Evolutionary conservation across 495 filamentous ascomycete species (phyloP).

Genomic region (Penicillium cataractarum): DNA sequence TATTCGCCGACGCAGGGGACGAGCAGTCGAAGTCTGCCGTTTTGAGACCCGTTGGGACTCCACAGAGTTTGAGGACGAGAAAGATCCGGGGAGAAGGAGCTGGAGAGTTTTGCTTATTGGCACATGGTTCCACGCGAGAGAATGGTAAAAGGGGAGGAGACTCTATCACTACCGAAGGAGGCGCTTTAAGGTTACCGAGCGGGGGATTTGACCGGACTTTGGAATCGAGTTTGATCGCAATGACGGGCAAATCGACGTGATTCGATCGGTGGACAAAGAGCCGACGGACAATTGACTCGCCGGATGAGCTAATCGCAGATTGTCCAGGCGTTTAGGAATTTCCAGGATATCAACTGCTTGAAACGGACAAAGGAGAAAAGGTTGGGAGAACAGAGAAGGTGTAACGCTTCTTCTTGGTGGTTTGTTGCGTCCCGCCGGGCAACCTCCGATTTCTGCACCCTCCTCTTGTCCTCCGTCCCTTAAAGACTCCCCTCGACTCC

Average conservation of each 20-base stretch:
- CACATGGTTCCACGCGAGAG: constrained; percentile 8
- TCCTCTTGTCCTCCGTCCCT: not conserved
- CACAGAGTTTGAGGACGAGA: constrained; percentile 24
- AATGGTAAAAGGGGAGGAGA: not conserved
- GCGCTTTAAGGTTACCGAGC: constrained; percentile 11
- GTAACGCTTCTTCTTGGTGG: not conserved
- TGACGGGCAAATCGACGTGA: not conserved
- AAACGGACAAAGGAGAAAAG: constrained; percentile 5
- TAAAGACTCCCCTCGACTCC: not conserved
- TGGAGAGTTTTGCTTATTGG: constrained; percentile 4
- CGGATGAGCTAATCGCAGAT: not conserved
- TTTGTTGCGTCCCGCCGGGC: constrained; percentile 1
- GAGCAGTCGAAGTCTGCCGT: not conserved
- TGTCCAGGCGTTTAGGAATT: not conserved
- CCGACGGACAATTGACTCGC: not conserved
- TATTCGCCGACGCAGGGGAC: constrained; percentile 5
- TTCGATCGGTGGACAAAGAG: not conserved
- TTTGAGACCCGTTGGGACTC: not conserved
- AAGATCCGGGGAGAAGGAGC: constrained; percentile 15
- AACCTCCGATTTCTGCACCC: constrained; percentile 1
- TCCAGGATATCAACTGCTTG: not conserved
- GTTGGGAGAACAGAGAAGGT: not conserved
- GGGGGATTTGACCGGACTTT: constrained; percentile 3
- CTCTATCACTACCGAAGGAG: not conserved
- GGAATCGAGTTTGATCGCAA: not conserved